Base-by-base conservation (phyloP, 805 yeast species). In the Tetrapisispora phaffii region DNA sequence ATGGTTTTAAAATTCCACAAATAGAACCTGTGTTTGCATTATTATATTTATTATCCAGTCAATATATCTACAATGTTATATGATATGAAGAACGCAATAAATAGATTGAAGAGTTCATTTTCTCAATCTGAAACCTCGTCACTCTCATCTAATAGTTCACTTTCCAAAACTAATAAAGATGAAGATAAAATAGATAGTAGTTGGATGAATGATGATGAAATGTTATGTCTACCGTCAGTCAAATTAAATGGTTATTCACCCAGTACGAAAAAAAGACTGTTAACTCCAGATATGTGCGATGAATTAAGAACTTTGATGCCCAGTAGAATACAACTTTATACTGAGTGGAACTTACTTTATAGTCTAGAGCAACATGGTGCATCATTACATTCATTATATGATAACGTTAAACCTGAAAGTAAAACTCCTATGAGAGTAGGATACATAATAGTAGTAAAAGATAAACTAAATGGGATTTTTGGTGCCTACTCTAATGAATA, bases 321-420 rank as follows among this genome's bases (percentile, higher is more conserved):
- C 0, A 73, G 85, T 4, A 70, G 97, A 39, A 68, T 85, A 34
- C 96, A 87, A 60, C 69, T 90, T 21, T 77, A 77, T 49, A 80
- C 82, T 33, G 74, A 74, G 6, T 93, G 97, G 98, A 64, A 73
- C 6, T 63, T 93, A 41, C 62, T 80, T 2, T 90, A 89, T 59
- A 82, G 93, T n/a, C 65, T 86, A 48, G 97, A 89, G 53, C 96
- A 87, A 62, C 85, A 88, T 60, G 98, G 98, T 0, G 81, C 95
- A 0, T 85, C 96, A 0, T 62, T 90, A 44, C 79, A 75, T 47
- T 88, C 97, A 0, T 63, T 93, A 16, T 90, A 89, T 59, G 67
- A 74, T 15, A 68, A 71, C 39, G 63, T 77, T 45, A 67, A 67
- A 39, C 82, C 83, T 0, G 68, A 57, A 19, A 48, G 58, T 9